These are phyloP conservation scores for Margaritispora aquatica DNA, from an alignment of 495 filamentous ascomycete species.

Conservation along the genomic window DNA sequence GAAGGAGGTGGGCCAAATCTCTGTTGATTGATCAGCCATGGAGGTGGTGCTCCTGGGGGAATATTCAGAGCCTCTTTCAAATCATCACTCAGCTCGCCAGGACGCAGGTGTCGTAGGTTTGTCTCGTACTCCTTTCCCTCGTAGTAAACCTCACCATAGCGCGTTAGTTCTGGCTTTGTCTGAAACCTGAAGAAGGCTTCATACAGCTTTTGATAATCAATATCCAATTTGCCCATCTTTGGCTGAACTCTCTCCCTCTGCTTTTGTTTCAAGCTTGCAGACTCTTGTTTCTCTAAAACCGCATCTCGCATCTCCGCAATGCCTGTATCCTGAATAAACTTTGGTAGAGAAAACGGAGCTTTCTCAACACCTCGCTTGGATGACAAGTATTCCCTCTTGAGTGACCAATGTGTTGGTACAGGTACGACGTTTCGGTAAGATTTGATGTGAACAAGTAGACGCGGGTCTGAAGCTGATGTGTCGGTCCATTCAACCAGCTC, in stretches of 20 bases:
- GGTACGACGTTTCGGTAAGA: slow-evolving; percentile 93
- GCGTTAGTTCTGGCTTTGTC: slow-evolving; percentile 87
- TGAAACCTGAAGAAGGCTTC: slow-evolving; percentile 98
- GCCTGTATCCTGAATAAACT: slow-evolving; percentile 96
- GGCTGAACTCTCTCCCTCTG: slow-evolving; percentile 90
- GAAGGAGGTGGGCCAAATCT: slow-evolving; percentile 87
- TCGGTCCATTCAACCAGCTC: slow-evolving; percentile 98
- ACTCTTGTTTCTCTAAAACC: slow-evolving; percentile 88
- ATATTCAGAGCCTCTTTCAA: slow-evolving; percentile 92
- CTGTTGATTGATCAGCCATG: slow-evolving; percentile 96
- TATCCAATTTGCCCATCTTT: slow-evolving; percentile 96
- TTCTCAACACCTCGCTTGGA: slow-evolving; percentile 96
- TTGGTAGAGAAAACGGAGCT: slow-evolving; percentile 82
- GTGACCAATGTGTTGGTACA: slow-evolving; percentile 86
- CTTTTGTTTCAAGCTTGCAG: slow-evolving; percentile 86
- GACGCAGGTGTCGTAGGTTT: slow-evolving; percentile 80
- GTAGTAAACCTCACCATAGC: slow-evolving; percentile 97
- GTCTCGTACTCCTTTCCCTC: slow-evolving; percentile 98
- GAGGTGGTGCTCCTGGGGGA: slow-evolving; percentile 86
- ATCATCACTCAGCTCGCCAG: slow-evolving; percentile 85
- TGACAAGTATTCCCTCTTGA: slow-evolving; percentile 94
- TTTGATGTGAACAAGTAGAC: slow-evolving; percentile 88
- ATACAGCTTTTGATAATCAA: slow-evolving; percentile 96
- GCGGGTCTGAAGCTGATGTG: slow-evolving; percentile 84
- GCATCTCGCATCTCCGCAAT: slow-evolving; percentile 98